phyloP scores from a whole-genome alignment of 1,284 basidiomycete genomes.

The Lentinula novae-zelandiae region DNA sequence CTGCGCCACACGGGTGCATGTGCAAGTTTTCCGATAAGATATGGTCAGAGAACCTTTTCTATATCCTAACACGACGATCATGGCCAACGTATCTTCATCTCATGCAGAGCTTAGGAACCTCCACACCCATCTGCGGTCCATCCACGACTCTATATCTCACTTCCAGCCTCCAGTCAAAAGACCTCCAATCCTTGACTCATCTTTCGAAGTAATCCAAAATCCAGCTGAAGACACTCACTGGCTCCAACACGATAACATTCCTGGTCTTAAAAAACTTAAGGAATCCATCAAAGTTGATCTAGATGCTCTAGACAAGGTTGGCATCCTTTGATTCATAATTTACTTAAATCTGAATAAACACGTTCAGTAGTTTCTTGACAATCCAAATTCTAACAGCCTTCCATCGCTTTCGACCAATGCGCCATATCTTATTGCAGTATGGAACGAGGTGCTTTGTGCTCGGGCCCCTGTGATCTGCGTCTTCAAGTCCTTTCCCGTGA shows the following conservation, averaged over 20 bases:
- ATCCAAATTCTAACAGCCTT: conserved; percentile 36
- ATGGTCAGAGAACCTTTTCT: not conserved
- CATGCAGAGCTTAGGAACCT: conserved; percentile 39
- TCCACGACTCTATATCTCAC: conserved; percentile 40
- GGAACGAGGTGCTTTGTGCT: conserved; percentile 69
- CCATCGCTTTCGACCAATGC: conserved; percentile 67
- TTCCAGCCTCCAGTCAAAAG: conserved; percentile 40
- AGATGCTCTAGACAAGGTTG: conserved; percentile 53
- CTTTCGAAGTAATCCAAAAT: conserved; percentile 30
- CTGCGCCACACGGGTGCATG: not conserved
- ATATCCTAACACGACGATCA: not conserved
- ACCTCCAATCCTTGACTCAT: conserved; percentile 57
- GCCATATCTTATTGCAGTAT: conserved; percentile 71
- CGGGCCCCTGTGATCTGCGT: conserved; percentile 54
- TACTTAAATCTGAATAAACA: not conserved
- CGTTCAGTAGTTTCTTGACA: conserved; percentile 57
- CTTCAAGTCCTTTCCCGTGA: conserved; percentile 44
- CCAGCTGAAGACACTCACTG: conserved; percentile 31
- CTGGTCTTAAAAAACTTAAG: conserved; percentile 47
- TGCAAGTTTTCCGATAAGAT: not conserved
- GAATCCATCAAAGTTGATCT: conserved; percentile 44
- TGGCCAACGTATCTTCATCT: not conserved
- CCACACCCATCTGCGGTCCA: conserved; percentile 31
- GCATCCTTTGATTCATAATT: not conserved
- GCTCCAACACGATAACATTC: conserved; percentile 40